Evolutionary conservation across 1,139 yeast genomes (phyloP), one percentile per base, ranked within the genome.

Genomic region (Kazachstania sp.): DNA sequence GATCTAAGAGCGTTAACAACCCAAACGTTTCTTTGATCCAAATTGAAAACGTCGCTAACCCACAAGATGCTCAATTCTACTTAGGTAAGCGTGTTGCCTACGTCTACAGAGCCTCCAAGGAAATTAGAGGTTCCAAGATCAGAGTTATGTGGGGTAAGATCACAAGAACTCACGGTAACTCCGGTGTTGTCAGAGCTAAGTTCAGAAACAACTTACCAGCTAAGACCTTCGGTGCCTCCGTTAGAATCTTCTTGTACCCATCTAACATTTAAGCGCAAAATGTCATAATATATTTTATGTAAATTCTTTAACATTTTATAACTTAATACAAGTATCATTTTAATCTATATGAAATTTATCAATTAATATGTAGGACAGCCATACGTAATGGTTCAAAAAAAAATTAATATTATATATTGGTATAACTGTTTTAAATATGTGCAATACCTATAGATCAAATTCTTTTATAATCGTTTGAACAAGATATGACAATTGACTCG

Each of bases 121-220:
- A 90, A 79, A 77, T 88, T 70, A 86, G 95, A 82, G 97, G 97
- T 72, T 79, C 97, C 69, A 92, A 92, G 82, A 86, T 92, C 79
- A 88, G 98, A 82, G 97, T 94, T 70, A 88, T 92, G 79, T 92
- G 98, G 98, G 98, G 98, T 75, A 85, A 85, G 77, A 81, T 92
- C 67, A 79, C 95, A 78, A 88, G 97, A 83, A 78, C 97, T 66
- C 98, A 92, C 85, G 98, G 98, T 75, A 86, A 83, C 92, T 79
- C 85, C 69, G 98, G 98, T 78, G 78, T 86, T 65, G 97, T 92
- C 67, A 92, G 98, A 79, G 98, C 98, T 71, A 86, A 82, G 79
- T 92, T 92, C 94, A 90, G 86, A 79, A 83, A 86, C 78, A 92
- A 92, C 90, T 85, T 92, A 72, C 98, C 98, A 75, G 90, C 98